These are phyloP conservation scores for Pochonia chlamydosporia DNA, from an alignment of 2,329 filamentous ascomycete genomes.

Conservation along the genomic window DNA sequence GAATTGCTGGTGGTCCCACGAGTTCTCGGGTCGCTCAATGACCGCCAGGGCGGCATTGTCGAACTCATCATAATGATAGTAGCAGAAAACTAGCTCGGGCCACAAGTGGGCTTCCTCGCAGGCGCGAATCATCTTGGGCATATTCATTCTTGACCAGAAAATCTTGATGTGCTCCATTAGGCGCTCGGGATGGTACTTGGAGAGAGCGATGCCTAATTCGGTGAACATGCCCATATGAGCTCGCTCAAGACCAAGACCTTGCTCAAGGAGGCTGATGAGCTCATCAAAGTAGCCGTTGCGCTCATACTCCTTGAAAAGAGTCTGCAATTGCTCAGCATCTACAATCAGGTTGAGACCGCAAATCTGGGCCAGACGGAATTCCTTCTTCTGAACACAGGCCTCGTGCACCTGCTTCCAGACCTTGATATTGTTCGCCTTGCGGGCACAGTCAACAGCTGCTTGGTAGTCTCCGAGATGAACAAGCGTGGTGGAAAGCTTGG, in stretches of 20 bases:
- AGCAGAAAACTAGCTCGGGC: conserved; percentile 97
- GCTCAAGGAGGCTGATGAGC: conserved; percentile 88
- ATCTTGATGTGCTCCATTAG: conserved; percentile 98
- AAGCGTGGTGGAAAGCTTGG: conserved; percentile 93
- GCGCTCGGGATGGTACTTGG: conserved; percentile 90
- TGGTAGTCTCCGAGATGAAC: conserved; percentile 98
- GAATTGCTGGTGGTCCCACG: conserved; percentile 99
- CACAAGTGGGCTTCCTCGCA: conserved; percentile 93
- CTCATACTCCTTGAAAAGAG: conserved; percentile 95
- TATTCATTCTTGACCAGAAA: conserved; percentile 97
- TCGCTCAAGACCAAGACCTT: conserved; percentile 86
- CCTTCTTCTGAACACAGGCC: conserved; percentile 94
- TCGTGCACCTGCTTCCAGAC: conserved; percentile 99
- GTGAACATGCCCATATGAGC: conserved; percentile 98
- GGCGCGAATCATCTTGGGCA: conserved; percentile 91
- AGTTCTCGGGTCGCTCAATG: conserved; percentile 95
- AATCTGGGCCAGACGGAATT: conserved; percentile 97
- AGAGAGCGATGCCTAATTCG: conserved; percentile 81
- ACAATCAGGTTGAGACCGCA: conserved; percentile 97
- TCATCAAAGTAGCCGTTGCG: conserved; percentile 97
- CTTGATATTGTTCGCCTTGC: conserved; percentile 98
- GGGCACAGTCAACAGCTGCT: conserved; percentile 91
- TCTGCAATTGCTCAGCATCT: conserved; percentile 89
- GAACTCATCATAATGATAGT: conserved; percentile 97
- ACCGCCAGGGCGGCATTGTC: conserved; percentile 96